These are phyloP conservation scores for Trebouxia sp. DNA, from an alignment of 139 green algal species.

Conservation along the genomic window DNA sequence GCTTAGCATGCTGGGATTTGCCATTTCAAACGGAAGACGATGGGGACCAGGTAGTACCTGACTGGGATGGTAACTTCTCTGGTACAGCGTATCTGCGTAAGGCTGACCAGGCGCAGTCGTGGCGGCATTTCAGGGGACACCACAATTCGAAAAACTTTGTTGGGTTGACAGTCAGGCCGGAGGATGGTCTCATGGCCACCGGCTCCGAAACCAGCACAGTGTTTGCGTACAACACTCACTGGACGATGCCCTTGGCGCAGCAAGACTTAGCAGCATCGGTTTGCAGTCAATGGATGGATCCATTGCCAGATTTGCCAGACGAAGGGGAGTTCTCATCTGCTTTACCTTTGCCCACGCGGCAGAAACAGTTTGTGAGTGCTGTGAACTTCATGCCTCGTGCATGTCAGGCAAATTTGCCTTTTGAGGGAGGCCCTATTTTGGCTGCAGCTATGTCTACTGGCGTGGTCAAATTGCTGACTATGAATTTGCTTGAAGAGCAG, in stretches of 20 bases:
- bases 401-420: neutral
- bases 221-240: conserved; percentile 41
- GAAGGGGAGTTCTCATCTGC: too few species aligned
- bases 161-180: conserved; percentile 67
- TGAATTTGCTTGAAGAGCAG: neutral
- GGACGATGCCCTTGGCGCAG: neutral
- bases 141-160: conserved; percentile 92
- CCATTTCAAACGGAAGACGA: neutral
- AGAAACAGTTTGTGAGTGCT: conserved; percentile 12
- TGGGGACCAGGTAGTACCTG: neutral
- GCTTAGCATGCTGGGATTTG: conserved; percentile 69
- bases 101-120: neutral
- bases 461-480: neutral
- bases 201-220: conserved; percentile 66
- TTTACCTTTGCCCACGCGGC: neutral
- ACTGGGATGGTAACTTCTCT: conserved; percentile 8
- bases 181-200: conserved; percentile 73
- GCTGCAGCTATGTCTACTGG: conserved; percentile 4
- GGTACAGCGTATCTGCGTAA: neutral
- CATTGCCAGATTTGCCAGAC: neutral
- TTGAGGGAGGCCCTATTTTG: neutral
- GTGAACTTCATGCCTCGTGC: neutral
- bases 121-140: conserved; percentile 63
- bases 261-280: neutral
- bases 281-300: neutral